phyloP scores from a whole-genome alignment of 2,329 filamentous ascomycete species.

The Cordyceps tenuipes region DNA sequence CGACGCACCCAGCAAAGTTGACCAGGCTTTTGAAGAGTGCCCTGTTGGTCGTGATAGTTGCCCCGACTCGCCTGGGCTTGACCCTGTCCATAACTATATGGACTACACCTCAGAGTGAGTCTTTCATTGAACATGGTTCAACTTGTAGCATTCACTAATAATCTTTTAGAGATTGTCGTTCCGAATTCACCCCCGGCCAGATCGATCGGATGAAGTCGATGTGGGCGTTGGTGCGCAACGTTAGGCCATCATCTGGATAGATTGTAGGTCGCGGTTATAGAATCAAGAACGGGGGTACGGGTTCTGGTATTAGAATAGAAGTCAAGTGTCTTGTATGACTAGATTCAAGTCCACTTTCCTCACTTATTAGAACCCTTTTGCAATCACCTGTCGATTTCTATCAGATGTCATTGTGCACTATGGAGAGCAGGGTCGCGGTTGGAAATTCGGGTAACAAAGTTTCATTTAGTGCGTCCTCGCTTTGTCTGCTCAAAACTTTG shows the following conservation, averaged over 20 bases:
- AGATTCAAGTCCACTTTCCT: too few relatives aligned
- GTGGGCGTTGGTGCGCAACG: background rate
- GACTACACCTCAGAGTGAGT: constrained; percentile 22
- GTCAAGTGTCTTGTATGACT: too few relatives aligned
- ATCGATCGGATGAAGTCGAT: background rate
- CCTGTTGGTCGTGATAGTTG: constrained; percentile 29
- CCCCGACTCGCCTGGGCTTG: constrained; percentile 22
- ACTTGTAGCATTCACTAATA: background rate
- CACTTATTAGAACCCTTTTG: too few relatives aligned
- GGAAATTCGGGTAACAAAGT: too few relatives aligned
- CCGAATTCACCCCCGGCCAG: background rate
- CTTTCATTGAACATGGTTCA: background rate
- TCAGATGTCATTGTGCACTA: too few relatives aligned
- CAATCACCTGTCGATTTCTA: too few relatives aligned
- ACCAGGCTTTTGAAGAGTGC: constrained; percentile 21
- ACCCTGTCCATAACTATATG: constrained; percentile 33
- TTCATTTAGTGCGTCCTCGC: too few relatives aligned
- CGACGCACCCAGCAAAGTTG: background rate
- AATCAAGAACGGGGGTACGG: too few relatives aligned
- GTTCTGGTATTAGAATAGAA: background rate
- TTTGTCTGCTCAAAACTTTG: too few relatives aligned
- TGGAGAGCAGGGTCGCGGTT: too few relatives aligned
- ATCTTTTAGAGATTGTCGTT: background rate
- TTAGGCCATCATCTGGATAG: constrained; percentile 21
- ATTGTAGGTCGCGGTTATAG: background rate